These are phyloP conservation scores for Venturia effusa DNA, from an alignment of 2,329 filamentous ascomycete genomes.

Conservation along the genomic window DNA sequence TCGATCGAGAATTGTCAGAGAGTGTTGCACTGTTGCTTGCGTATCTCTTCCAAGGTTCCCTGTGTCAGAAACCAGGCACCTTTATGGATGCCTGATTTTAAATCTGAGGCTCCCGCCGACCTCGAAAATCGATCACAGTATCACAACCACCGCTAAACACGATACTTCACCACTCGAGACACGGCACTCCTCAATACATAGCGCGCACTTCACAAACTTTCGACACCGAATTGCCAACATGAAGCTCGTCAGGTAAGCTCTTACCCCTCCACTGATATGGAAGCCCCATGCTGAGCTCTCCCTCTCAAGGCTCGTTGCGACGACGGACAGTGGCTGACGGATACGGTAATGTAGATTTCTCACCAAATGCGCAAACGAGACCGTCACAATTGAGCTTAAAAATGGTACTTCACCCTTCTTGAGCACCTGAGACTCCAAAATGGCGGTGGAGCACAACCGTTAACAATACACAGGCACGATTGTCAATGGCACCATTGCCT, in stretches of 20 bases:
- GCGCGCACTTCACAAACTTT: background rate
- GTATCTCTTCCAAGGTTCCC: too few relatives aligned
- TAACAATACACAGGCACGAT: slow-evolving; percentile 61
- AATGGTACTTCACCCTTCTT: slow-evolving; percentile 55
- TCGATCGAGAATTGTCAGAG: too few relatives aligned
- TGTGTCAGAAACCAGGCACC: too few relatives aligned
- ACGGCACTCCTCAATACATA: background rate
- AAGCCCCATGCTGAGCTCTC: slow-evolving; percentile 31
- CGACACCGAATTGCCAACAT: slow-evolving; percentile 43
- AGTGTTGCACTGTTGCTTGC: too few relatives aligned
- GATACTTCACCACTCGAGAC: background rate
- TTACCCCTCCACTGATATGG: slow-evolving; percentile 21
- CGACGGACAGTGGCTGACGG: slow-evolving; percentile 14
- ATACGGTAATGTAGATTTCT: slow-evolving; percentile 58
- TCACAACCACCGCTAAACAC: background rate
- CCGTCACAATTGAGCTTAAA: slow-evolving; percentile 95
- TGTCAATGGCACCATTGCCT: slow-evolving; percentile 91
- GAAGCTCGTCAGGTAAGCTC: slow-evolving; percentile 89
- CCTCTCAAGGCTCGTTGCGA: slow-evolving; percentile 27
- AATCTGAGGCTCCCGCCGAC: background rate
- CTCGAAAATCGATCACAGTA: background rate
- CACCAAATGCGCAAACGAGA: slow-evolving; percentile 99
- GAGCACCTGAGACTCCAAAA: background rate
- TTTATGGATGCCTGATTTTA: too few relatives aligned
- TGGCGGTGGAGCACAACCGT: background rate